Percentiles rank a stretch among this genome's conserved stretches.
These are phyloP conservation scores for Rosa hybrid DNA, from an alignment of 331 rosid genomes.

Conservation along the genomic window DNA sequence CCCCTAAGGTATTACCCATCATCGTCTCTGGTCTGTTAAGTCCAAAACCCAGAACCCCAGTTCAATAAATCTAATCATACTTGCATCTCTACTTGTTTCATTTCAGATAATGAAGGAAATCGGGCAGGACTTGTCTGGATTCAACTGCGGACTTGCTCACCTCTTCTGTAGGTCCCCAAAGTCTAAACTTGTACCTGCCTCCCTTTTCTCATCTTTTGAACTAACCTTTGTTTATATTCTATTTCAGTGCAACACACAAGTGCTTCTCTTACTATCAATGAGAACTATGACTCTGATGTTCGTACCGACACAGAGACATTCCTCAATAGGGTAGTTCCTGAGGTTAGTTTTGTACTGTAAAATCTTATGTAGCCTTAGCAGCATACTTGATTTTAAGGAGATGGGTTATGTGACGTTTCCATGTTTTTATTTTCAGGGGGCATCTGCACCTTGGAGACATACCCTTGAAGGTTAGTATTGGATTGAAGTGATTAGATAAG, in stretches of 20 bases:
- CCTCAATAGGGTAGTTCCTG: conserved; percentile 62
- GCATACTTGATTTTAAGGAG: background rate
- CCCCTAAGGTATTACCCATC: conserved; percentile 38
- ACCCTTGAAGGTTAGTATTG: conserved; percentile 72
- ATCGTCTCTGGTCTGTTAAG: background rate
- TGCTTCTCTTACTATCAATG: conserved; percentile 96
- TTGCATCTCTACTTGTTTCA: background rate
- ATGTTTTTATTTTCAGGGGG: conserved; percentile 47
- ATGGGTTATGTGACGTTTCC: background rate
- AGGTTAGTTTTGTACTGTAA: conserved; percentile 20
- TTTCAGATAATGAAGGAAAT: conserved; percentile 50
- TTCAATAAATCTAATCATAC: background rate
- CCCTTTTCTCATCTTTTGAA: background rate
- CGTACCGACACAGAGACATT: conserved; percentile 83
- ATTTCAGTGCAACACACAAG: conserved; percentile 90
- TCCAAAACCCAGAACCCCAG: background rate
- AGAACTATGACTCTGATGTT: conserved; percentile 93
- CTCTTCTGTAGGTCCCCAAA: conserved; percentile 56
- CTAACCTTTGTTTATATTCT: background rate
- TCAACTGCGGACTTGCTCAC: conserved; percentile 94
- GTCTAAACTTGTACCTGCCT: background rate
- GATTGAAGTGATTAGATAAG: background rate
- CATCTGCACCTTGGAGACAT: conserved; percentile 94
- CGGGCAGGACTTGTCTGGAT: conserved; percentile 57
- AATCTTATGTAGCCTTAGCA: background rate